Base-by-base conservation (phyloP, 2,329 filamentous ascomycete species). In the Dothidotthia symphoricarpi region DNA sequence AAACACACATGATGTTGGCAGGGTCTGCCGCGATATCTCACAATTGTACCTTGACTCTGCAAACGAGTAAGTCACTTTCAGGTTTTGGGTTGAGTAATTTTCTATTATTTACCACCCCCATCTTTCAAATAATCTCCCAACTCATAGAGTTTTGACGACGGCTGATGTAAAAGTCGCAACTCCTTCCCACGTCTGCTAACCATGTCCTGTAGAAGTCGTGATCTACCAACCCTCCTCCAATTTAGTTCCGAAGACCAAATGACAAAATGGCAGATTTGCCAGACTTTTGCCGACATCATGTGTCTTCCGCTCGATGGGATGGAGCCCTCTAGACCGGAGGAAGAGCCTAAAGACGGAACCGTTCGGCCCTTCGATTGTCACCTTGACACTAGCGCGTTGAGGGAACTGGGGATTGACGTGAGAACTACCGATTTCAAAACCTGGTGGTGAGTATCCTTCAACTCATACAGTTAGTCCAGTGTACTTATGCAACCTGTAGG, bases 241-340 rank as follows among this genome's bases (percentile, higher is more conserved):
- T 95, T 95, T 69, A 87, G 85, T 3, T 88, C 87, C 30, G 88
- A 95, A 67, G 86, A 95, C 53, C 79, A 75, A 49, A 86, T 83
- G 74, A 95, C 89, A 0, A 95, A 95, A 71, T 94, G 90, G 65
- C 82, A 91, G 64, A 95, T 96, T 39, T 90, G 86, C 63, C 72
- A 87, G 68, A 70, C 77, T 8, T 83, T 95, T 59, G 85, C 81
- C 3, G 81, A 88, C 42, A 87, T 95, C 41, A 82, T 94, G 76
- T 87, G 84, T 0, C 62, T 94, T 38, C 76, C 85, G 9, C 73
- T 84, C 14, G 78, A 81, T 31, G 77, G 78, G 6, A 83, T 95
- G 65, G 75, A 79, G 55, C 72, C 61, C 3, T 60, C 43, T 25
- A 61, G 49, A 32, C 66, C 84, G 8, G 84, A 88, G 55, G 77